Conservation (phyloP, 345 rosid species). For the Syzygium aqueum region DNA sequence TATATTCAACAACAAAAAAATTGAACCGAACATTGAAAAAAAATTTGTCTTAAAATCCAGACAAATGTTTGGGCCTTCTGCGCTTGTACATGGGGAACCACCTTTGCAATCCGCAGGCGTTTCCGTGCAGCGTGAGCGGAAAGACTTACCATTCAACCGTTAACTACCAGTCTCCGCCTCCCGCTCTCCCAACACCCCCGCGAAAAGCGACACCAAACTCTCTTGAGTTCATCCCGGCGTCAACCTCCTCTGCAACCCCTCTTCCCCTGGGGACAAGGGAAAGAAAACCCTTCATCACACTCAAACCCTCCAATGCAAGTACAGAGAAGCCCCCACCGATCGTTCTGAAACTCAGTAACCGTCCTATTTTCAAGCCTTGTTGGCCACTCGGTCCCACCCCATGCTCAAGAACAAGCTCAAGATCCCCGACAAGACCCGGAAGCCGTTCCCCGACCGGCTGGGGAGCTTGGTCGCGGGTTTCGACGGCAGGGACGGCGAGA, state of each 20-base stretch:
- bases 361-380: background rate
- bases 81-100: background rate
- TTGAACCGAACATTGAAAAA: background rate
- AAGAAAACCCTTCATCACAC: background rate
- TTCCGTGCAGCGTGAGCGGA: background rate
- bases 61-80: background rate
- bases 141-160: conserved; percentile 7
- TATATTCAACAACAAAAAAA: background rate
- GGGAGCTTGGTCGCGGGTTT: conserved; percentile 45
- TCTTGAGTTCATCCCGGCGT: background rate
- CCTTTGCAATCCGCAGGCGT: background rate
- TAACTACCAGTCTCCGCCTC: conserved; percentile 3
- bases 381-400: background rate
- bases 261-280: background rate
- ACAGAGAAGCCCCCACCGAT: background rate
- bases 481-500: conserved; percentile 19
- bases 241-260: background rate
- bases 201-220: background rate
- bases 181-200: background rate
- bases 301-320: background rate
- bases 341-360: background rate
- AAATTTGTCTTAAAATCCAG: background rate
- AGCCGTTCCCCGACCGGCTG: conserved; percentile 34
- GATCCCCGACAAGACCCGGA: conserved; percentile 30
- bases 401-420: conserved; percentile 53